Conservation (phyloP, 2,329 filamentous ascomycete genomes). For the Gaeumannomyces tritici region DNA sequence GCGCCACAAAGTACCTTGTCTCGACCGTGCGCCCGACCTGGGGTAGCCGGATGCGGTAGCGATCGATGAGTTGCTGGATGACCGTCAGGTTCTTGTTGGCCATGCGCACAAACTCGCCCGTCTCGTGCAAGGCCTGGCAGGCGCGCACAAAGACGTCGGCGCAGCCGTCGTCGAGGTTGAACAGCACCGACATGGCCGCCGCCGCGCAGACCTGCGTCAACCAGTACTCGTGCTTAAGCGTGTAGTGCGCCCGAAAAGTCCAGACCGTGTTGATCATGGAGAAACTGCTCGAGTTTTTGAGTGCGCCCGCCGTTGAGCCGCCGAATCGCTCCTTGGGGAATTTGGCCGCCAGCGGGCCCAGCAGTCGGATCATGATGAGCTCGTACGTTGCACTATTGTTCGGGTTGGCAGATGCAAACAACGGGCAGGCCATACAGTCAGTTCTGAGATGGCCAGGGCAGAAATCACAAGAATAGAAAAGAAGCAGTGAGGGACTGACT, state of each 20-base stretch:
- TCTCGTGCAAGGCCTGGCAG: constrained; percentile 4
- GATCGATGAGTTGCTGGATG: background rate
- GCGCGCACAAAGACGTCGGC: constrained; percentile 4
- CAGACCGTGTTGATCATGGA: constrained; percentile 10
- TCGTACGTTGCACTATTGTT: constrained; percentile 3
- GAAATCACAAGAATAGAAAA: too few species aligned
- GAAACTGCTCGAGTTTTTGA: background rate
- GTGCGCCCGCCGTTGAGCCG: background rate
- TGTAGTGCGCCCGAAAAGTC: constrained; percentile 15
- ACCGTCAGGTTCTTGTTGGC: constrained; percentile 1
- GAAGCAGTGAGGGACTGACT: background rate
- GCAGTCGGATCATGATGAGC: constrained; percentile 1
- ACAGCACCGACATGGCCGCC: constrained; percentile 2
- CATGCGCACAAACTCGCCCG: constrained; percentile 2
- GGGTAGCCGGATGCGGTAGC: background rate
- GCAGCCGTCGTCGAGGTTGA: constrained; percentile 1
- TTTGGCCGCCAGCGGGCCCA: background rate
- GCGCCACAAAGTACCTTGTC: constrained; percentile 1
- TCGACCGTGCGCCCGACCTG: background rate
- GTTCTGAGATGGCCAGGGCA: background rate
- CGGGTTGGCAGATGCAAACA: background rate
- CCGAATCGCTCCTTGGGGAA: background rate
- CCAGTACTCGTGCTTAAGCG: constrained; percentile 14
- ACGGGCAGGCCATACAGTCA: background rate
- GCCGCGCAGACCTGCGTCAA: constrained; percentile 2